phyloP scores from a whole-genome alignment of 495 filamentous ascomycete genomes.

The Talaromyces nanjingensis region DNA sequence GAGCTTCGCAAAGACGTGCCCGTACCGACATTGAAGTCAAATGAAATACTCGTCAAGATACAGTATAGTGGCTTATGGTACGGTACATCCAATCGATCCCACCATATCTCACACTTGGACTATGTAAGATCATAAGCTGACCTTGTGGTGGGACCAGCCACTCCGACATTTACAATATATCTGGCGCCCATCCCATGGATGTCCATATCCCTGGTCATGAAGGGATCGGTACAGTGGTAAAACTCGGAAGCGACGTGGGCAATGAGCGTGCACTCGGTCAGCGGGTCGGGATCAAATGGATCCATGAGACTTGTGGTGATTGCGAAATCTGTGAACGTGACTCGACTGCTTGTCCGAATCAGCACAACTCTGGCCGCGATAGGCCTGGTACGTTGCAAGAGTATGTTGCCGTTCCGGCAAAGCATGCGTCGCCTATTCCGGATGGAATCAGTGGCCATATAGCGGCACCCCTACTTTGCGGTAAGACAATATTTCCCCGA shows the following conservation, averaged over 20 bases:
- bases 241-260: conserved; percentile 16
- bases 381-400: conserved; percentile 34
- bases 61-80: too few relatives aligned
- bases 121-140: too few relatives aligned
- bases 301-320: conserved; percentile 26
- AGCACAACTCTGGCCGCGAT: conserved; percentile 27
- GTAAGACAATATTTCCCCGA: too few relatives aligned
- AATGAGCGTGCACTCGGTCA: conserved; percentile 16
- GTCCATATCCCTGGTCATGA: conserved; percentile 28
- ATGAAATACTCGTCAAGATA: too few relatives aligned
- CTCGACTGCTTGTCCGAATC: conserved; percentile 22
- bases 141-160: too few relatives aligned
- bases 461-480: too few relatives aligned
- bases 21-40: too few relatives aligned
- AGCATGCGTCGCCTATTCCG: background rate
- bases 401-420: conserved; percentile 24
- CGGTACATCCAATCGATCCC: too few relatives aligned
- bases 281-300: conserved; percentile 34
- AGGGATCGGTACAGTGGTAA: conserved; percentile 26
- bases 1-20: too few relatives aligned
- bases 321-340: conserved; percentile 30
- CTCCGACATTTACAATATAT: too few relatives aligned
- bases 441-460: too few relatives aligned
- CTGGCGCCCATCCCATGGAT: conserved; percentile 7
- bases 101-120: too few relatives aligned